Evolutionary conservation across 2,329 filamentous ascomycete species (phyloP).

Genomic region (Calonectria pauciramosa): DNA sequence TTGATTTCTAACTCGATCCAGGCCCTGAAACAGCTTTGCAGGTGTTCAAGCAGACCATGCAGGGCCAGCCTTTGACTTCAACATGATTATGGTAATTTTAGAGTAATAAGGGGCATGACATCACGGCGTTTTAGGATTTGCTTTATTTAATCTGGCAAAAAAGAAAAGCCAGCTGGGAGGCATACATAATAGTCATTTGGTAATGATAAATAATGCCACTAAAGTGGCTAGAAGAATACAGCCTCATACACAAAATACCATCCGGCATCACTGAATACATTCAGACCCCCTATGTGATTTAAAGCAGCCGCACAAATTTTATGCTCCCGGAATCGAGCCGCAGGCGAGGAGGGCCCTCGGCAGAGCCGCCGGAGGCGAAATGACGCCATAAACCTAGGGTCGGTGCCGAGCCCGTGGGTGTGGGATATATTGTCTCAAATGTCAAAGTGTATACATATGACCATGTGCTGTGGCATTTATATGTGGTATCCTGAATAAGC

Average conservation of each 20-base stretch:
- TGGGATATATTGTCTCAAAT: background rate
- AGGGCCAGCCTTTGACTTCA: slow-evolving; percentile 35
- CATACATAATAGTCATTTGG: background rate
- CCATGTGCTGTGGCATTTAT: background rate
- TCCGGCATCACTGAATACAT: background rate
- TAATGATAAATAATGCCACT: background rate
- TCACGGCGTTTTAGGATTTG: background rate
- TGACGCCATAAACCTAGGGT: background rate
- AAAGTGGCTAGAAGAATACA: background rate
- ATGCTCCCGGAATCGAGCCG: background rate
- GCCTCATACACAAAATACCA: background rate
- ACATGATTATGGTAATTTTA: slow-evolving; percentile 25
- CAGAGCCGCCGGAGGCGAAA: background rate
- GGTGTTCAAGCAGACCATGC: slow-evolving; percentile 46
- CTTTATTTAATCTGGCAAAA: background rate
- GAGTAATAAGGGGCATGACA: background rate
- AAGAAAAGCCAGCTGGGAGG: slow-evolving; percentile 8
- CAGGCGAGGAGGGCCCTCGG: background rate
- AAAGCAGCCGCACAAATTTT: background rate
- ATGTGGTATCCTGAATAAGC: background rate
- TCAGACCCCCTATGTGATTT: background rate
- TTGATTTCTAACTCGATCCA: background rate
- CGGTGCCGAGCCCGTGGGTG: background rate
- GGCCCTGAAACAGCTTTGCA: slow-evolving; percentile 45
- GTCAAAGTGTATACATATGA: background rate